Base-by-base conservation (phyloP, 768 basidiomycete genomes). In the Boletus fagicola region DNA sequence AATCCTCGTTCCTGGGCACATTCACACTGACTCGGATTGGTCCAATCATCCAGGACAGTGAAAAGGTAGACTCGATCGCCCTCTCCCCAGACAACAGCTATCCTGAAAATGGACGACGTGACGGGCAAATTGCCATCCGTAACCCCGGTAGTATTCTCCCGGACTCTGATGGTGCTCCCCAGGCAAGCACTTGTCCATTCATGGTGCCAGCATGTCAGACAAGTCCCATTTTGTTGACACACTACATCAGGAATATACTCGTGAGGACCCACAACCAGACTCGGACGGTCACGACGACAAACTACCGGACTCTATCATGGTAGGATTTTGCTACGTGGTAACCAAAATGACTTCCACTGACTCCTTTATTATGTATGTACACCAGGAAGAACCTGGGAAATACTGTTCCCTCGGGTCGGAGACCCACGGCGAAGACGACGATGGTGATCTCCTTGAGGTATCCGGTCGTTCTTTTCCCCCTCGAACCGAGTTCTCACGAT, bases 11-110 rank as follows among this genome's bases (percentile, higher is more conserved):
- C 44, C 44, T 46, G 16, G 26, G 28, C 16, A 4, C 26, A 28
- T 28, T 10, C 1, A 28, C 44, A 18, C 10, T 46, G 10, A 11
- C 16, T 11, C 26, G 2, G 15, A 28, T 28, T n/a, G 9, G 44
- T 2, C 18, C 44, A 6, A 3, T 18, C 26, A 28, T 46, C 26
- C 0, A 26, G 10, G 26, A 46, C 4, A 18, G 10, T 18, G 5
- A 0, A 18, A 1, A 0, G 0, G 18, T 46, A 6, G 4, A 10
- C 2, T 28, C 10, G 3, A 12, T 28, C 1, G 9, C 44, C 44
- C 26, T 46, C 26, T 46, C 26, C 10, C 26, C 16, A n/a, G 38
- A 39, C 8, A 7, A n/a, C 38, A 39, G 8, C 3, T 30, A 18
- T 16, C 26, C n/a, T 18, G 45, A 18, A 6, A n/a, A 10, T 12